Evolutionary conservation across 108 stramenopile species (phyloP), one percentile per base, ranked within the genome.

Genomic region (Parietichytrium sp.): DNA sequence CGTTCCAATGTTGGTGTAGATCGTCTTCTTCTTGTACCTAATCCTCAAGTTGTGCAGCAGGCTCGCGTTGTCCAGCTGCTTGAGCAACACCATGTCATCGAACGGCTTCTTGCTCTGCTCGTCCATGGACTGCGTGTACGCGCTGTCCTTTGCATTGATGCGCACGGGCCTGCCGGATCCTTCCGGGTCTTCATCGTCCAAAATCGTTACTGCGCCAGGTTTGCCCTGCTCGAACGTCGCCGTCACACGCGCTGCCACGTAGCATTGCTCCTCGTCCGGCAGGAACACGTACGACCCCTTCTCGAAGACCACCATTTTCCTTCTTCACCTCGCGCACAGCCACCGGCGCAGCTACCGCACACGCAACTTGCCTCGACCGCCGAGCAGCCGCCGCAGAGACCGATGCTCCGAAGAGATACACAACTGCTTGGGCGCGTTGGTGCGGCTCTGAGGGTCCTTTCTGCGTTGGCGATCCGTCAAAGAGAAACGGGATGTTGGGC

Each of bases 1-100:
- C 16, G 87, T 83, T 13, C 87, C 87, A 4, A 83, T 86, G 10
- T 50, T n/a, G 29, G 87, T 86, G 83, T 88, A 88, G 51, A 88
- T 88, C 27, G 54, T 33, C 53, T 88, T 85, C 49, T 47, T 51
- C 25, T 23, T 30, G 87, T 83, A 88, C 42, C 87, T 53, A 18
- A 25, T 29, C 25, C 48, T 18, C 10, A 88, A 49, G 48, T 82
- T 86, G 80, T 80, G 79, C 55, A 88, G 52, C 33, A 89, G 87
- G 33, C 79, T 33, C 3, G 84, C 87, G 36, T 49, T 80, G 51
- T 72, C 61, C 38, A 72, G 61, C 61, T 72, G 61, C 33, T 72
- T 72, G 61, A 72, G 61, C 1, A 72, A n/a, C 38, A 72, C 61
- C 61, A 72, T 72, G 42, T 72, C 61, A 25, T 33, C 38, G 38